A percentile compares a stretch with the other conserved stretches of the same genome.
Conservation (phyloP, 148 eudicot genomes). For the Rhododendron kiyosumense region DNA sequence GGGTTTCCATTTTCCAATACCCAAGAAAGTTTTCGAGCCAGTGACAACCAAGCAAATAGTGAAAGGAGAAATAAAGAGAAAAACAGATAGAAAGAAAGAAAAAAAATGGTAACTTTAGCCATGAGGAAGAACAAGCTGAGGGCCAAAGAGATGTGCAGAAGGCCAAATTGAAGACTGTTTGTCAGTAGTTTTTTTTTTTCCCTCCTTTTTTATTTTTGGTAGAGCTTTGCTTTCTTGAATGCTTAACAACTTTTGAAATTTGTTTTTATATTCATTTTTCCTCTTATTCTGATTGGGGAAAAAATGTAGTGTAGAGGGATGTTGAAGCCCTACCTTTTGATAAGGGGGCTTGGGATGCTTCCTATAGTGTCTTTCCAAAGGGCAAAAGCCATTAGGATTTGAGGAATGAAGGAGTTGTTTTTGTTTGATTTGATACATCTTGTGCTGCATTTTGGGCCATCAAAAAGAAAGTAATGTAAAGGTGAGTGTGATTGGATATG, state of each 20-base stretch:
- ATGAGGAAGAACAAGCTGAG: constrained; percentile 13
- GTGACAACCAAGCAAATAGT: constrained; percentile 18
- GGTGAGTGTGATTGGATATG: constrained; percentile 6
- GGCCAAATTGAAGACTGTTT: constrained; percentile 6
- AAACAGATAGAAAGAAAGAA: neutral
- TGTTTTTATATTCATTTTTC: neutral
- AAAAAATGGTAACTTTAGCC: constrained; percentile 9
- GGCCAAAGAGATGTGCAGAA: constrained; percentile 15
- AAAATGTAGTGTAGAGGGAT: neutral
- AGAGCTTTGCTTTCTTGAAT: constrained; percentile 10
- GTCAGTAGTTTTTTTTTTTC: constrained; percentile 5
- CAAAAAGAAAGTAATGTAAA: neutral
- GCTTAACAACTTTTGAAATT: constrained; percentile 9
- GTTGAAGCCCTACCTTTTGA: constrained; percentile 14
- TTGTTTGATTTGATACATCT: constrained; percentile 20
- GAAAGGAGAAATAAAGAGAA: neutral
- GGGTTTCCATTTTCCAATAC: neutral
- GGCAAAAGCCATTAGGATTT: constrained; percentile 13
- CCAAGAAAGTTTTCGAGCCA: neutral
- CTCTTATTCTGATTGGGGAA: constrained; percentile 1
- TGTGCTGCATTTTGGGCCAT: constrained; percentile 22
- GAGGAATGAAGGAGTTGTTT: constrained; percentile 16
- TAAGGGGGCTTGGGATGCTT: constrained; percentile 17
- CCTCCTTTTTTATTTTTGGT: too few species aligned
- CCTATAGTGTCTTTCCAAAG: constrained; percentile 13